Percentiles rank a stretch among this genome's conserved stretches.
Evolutionary conservation across 371 early-diverging fungal species (phyloP).

Genomic region (Dichotomocladium elegans): DNA sequence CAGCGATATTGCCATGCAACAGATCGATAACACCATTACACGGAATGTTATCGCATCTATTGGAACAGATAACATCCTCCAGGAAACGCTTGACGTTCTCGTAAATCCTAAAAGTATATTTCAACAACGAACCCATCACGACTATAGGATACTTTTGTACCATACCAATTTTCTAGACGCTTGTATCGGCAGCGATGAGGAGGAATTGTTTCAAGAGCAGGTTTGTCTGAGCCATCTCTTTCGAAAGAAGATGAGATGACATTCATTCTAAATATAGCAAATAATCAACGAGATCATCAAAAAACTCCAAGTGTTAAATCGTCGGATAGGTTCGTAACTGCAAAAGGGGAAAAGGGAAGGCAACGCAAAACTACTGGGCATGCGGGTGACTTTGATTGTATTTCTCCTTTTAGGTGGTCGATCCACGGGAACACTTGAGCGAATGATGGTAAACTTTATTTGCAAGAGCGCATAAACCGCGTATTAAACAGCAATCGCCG

Average conservation of each 20-base stretch:
- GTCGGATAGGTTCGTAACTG: slow-evolving; percentile 26
- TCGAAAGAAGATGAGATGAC: too few species aligned
- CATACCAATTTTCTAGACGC: slow-evolving; percentile 23
- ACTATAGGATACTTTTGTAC: slow-evolving; percentile 18
- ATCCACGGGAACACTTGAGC: slow-evolving; percentile 22
- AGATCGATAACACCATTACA: neutral
- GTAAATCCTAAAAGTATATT: slow-evolving; percentile 17
- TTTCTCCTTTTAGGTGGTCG: slow-evolving; percentile 13
- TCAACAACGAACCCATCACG: slow-evolving; percentile 9
- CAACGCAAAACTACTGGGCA: too few species aligned
- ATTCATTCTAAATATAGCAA: slow-evolving; percentile 6
- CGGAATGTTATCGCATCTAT: neutral
- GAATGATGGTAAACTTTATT: slow-evolving; percentile 19
- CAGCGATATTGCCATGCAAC: neutral
- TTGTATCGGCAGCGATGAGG: slow-evolving; percentile 23
- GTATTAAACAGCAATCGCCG: too few species aligned
- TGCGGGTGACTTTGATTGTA: neutral
- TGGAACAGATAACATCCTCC: neutral
- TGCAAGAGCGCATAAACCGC: neutral
- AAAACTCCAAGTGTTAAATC: slow-evolving; percentile 18
- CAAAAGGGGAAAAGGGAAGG: too few species aligned
- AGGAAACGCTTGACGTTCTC: slow-evolving; percentile 8
- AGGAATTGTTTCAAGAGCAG: slow-evolving; percentile 20
- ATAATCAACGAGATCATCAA: slow-evolving; percentile 11
- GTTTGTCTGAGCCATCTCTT: slow-evolving; percentile 3